These are phyloP conservation scores for Lachancea fermentati DNA, from an alignment of 805 yeast species.

Conservation along the genomic window DNA sequence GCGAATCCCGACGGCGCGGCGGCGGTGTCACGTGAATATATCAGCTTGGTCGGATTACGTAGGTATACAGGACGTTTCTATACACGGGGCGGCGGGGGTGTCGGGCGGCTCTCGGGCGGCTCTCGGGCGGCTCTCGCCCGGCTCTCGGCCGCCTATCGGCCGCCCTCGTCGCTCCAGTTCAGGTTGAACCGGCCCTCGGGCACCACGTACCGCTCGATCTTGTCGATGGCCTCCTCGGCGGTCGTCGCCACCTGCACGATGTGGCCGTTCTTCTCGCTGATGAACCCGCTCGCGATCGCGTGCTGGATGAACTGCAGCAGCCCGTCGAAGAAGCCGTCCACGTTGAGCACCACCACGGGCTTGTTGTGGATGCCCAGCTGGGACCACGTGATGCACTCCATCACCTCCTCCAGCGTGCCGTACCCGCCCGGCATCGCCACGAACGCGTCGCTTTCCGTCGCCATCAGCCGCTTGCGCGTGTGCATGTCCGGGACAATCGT, in stretches of 20 bases:
- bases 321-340: slow-evolving; percentile 74
- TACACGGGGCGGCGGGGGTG: too few species aligned
- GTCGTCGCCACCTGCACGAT: slow-evolving; percentile 66
- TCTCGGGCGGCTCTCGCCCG: too few species aligned
- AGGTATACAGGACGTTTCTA: too few species aligned
- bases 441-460: slow-evolving; percentile 77
- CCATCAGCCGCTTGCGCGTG: slow-evolving; percentile 82
- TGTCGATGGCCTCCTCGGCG: slow-evolving; percentile 60
- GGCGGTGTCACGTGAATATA: too few species aligned
- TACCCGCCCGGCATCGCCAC: slow-evolving; percentile 90
- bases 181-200: slow-evolving; percentile 73
- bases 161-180: slow-evolving; percentile 49
- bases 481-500: slow-evolving; percentile 86
- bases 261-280: slow-evolving; percentile 57
- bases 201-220: slow-evolving; percentile 52
- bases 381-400: slow-evolving; percentile 88
- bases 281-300: slow-evolving; percentile 61
- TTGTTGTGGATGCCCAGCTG: slow-evolving; percentile 81
- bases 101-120: too few species aligned
- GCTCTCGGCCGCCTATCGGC: background rate
- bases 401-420: slow-evolving; percentile 83
- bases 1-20: too few species aligned
- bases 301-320: slow-evolving; percentile 55
- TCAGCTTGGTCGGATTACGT: too few species aligned
- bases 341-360: slow-evolving; percentile 74